Evolutionary conservation across 2,329 filamentous ascomycete genomes (phyloP).

Genomic region (Fusarium goolgardi): DNA sequence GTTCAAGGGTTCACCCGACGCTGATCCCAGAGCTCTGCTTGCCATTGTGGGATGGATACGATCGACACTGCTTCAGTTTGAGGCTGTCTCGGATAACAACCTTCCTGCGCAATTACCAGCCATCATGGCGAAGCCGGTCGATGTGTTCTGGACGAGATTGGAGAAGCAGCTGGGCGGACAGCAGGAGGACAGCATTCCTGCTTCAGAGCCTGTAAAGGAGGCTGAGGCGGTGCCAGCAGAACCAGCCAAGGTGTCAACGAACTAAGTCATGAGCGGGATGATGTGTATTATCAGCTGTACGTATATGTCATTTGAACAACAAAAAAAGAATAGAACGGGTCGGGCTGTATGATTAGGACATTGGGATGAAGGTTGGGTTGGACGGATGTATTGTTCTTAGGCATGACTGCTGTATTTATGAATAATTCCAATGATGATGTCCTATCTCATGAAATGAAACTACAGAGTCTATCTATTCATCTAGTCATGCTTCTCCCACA

Average conservation of each 20-base stretch:
- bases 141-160: conserved; percentile 60
- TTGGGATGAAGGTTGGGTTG: neutral
- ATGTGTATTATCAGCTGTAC: conserved; percentile 45
- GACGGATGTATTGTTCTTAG: conserved; percentile 6
- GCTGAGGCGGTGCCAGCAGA: conserved; percentile 21
- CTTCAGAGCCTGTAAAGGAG: conserved; percentile 36
- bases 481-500: conserved; percentile 70
- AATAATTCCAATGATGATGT: conserved; percentile 40
- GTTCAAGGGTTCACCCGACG: conserved; percentile 75
- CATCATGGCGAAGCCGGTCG: conserved; percentile 52
- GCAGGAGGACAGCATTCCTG: conserved; percentile 39
- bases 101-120: conserved; percentile 49
- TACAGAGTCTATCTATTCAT: neutral
- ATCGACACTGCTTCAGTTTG: conserved; percentile 59
- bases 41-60: conserved; percentile 70
- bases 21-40: conserved; percentile 62
- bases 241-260: conserved; percentile 40
- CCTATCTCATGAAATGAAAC: conserved; percentile 13
- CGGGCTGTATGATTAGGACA: conserved; percentile 41
- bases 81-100: conserved; percentile 61
- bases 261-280: conserved; percentile 14
- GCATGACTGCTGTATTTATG: conserved; percentile 33
- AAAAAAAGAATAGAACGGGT: conserved; percentile 8
- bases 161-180: conserved; percentile 54
- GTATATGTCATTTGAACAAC: conserved; percentile 16